Evolutionary conservation across 495 filamentous ascomycete genomes (phyloP), one percentile per base, ranked within the genome.

Genomic region (Aspergillus conjunctus): DNA sequence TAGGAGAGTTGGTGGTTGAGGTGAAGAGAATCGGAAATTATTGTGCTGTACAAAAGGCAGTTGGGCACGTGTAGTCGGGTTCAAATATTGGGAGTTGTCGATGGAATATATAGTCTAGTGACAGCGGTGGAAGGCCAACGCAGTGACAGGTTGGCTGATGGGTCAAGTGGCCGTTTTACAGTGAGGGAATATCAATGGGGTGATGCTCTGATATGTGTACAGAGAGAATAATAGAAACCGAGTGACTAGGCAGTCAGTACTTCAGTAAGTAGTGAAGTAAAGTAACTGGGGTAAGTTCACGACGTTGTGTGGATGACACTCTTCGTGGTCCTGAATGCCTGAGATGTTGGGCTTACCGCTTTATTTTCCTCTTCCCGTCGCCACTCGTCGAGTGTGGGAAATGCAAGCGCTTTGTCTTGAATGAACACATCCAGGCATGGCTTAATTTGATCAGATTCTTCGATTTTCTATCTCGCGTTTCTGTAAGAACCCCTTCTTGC

Each of bases 31-130:
- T 17, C 43, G 39, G 17, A 20, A 10, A 54, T 34, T 30, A 31
- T 37, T 15, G 8, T 54, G 9, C 37, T 54, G 33, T 20, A 39
- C 52, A 17, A 10, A 48, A 17, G n/a, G 49, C 39, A 53, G 57
- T 53, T 48, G 57, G 57, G 57, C 57, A 59, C 57, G 57, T 59
- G 57, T 49, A 53, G 57, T 26, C 11, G 37, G 20, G 44, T 26
- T 26, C 26, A 26, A 26, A 5, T n/a, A n/a, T 26, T 26, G 32
- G 17, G 17, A 26, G 52, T 41, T 26, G 26, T 54, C 39, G 17
- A 41, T 37, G 30, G 12, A 34, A 39, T 37, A 15, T 39, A 22
- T 48, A 48, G 17, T 18, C 44, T 11, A 17, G 44, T 11, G 10
- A 48, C 15, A 39, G 51, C 30, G 7, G 14, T 51, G 17, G 44